Conservation (phyloP, 345 rosid genomes). For the Cardiospermum halicacabum region DNA sequence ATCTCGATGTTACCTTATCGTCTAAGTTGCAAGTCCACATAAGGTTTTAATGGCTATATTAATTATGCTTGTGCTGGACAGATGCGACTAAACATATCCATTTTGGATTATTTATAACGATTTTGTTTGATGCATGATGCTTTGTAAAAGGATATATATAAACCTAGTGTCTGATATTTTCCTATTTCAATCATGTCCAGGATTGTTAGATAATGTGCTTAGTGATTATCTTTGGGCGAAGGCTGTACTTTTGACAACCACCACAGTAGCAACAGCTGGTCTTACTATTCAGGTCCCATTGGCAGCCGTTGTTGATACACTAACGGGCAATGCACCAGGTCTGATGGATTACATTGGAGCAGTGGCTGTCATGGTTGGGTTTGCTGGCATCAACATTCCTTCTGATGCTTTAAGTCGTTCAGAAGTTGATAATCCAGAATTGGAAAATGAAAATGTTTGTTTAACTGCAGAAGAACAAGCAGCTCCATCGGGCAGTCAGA, state of each 20-base stretch:
- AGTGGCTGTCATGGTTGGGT: constrained; percentile 78
- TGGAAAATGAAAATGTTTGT: constrained; percentile 29
- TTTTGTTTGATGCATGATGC: constrained; percentile 3
- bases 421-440: constrained; percentile 35
- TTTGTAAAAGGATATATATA: background rate
- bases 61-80: background rate
- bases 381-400: constrained; percentile 86
- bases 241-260: constrained; percentile 83
- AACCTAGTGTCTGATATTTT: background rate
- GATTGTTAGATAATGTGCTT: constrained; percentile 84
- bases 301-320: constrained; percentile 79
- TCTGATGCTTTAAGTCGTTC: constrained; percentile 40
- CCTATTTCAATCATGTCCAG: constrained; percentile 26
- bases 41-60: background rate
- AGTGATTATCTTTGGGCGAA: constrained; percentile 96
- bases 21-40: background rate
- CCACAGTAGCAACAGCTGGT: constrained; percentile 93
- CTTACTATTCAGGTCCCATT: constrained; percentile 92
- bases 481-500: constrained; percentile 1
- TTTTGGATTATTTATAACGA: background rate
- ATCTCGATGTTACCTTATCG: background rate
- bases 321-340: constrained; percentile 66
- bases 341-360: constrained; percentile 79
- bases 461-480: constrained; percentile 18
- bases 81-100: background rate